Percentiles rank a stretch among this genome's conserved stretches.
phyloP scores from a whole-genome alignment of 2,329 filamentous ascomycete species.

The Dactylellina haptotyla region DNA sequence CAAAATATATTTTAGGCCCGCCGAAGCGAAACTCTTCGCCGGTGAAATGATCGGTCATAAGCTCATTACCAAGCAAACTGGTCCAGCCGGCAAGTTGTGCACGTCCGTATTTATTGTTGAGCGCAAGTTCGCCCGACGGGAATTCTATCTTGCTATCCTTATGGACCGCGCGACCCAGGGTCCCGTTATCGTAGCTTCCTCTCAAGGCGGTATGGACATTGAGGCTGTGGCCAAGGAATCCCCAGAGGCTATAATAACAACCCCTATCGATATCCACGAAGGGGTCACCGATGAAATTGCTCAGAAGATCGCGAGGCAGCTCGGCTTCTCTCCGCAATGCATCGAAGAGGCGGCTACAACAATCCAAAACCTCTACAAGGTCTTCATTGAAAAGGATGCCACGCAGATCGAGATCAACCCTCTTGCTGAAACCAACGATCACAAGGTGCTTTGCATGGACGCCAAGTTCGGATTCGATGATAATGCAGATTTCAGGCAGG shows the following conservation, averaged over 20 bases:
- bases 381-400: constrained; percentile 97
- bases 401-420: constrained; percentile 99
- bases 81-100: constrained; percentile 90
- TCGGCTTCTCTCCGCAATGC: constrained; percentile 98
- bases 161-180: constrained; percentile 94
- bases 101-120: constrained; percentile 99
- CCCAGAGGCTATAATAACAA: constrained; percentile 94
- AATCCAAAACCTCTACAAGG: constrained; percentile 98
- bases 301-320: constrained; percentile 84
- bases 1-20: constrained; percentile 70
- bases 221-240: constrained; percentile 98
- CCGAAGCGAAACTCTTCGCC: constrained; percentile 95
- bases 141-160: constrained; percentile 98
- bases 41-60: constrained; percentile 99
- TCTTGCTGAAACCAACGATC: constrained; percentile 95
- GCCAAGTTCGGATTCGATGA: constrained; percentile 99
- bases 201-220: constrained; percentile 99
- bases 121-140: constrained; percentile 97
- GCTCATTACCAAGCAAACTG: constrained; percentile 99
- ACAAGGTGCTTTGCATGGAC: constrained; percentile 98
- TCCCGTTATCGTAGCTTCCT: constrained; percentile 96
- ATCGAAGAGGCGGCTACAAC: constrained; percentile 93
- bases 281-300: constrained; percentile 97
- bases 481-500: constrained; percentile 97
- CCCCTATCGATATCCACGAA: constrained; percentile 88